phyloP scores from a whole-genome alignment of 306 rosid genomes.

The Castanea crenata region DNA sequence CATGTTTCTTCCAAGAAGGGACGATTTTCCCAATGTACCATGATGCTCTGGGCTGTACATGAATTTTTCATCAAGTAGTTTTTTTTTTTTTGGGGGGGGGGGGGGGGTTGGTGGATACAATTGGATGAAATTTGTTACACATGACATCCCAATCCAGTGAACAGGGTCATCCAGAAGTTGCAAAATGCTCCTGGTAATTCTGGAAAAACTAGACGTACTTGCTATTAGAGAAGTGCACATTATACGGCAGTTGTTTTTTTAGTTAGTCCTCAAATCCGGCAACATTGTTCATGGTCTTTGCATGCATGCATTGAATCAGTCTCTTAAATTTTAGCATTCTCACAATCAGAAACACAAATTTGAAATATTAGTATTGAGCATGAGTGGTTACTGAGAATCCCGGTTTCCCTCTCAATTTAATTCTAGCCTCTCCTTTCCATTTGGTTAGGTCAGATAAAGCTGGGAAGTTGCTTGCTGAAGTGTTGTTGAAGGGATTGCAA shows the following conservation, averaged over 20 bases:
- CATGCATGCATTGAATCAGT: not conserved
- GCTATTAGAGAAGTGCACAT: not conserved
- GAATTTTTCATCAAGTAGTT: not conserved
- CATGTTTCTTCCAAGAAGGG: not conserved
- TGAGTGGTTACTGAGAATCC: not conserved
- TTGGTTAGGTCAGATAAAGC: conserved; percentile 64
- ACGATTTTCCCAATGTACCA: not conserved
- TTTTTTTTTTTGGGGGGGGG: too few relatives aligned
- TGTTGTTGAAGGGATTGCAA: conserved; percentile 49
- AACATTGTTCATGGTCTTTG: not conserved
- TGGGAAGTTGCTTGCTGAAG: conserved; percentile 66
- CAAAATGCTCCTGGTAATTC: not conserved
- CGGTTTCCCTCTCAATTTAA: conserved; percentile 13
- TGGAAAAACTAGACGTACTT: not conserved
- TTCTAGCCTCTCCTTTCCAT: conserved; percentile 11
- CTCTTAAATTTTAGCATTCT: conserved; percentile 5
- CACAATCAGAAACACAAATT: not conserved
- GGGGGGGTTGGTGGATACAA: not conserved
- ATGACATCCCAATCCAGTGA: not conserved
- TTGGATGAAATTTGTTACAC: not conserved
- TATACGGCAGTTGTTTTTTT: not conserved
- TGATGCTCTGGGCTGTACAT: not conserved
- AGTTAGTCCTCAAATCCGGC: not conserved
- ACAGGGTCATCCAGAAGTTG: not conserved
- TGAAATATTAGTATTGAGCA: conserved; percentile 4